phyloP scores from a whole-genome alignment of 1,284 basidiomycete genomes.

The Pascua guehoae region DNA sequence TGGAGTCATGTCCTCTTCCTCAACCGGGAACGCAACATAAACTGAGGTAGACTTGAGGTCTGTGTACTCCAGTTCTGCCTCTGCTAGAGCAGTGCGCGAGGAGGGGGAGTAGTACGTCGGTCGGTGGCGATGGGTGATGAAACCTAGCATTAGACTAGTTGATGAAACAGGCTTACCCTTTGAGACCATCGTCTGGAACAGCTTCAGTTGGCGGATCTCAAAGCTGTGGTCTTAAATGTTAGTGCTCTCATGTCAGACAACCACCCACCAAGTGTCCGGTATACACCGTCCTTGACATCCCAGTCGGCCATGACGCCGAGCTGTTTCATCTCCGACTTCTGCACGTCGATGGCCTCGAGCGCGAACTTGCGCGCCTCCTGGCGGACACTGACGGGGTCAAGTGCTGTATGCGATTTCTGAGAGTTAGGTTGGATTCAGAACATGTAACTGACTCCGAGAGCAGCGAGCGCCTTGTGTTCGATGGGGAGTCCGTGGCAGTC shows the following conservation, averaged over 20 bases:
- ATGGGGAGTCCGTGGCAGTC: constrained; percentile 98
- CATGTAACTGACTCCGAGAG: constrained; percentile 58
- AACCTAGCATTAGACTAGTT: constrained; percentile 13
- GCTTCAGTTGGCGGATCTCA: constrained; percentile 79
- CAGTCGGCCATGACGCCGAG: constrained; percentile 94
- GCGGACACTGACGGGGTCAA: constrained; percentile 66
- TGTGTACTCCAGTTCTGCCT: constrained; percentile 88
- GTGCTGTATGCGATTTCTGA: constrained; percentile 49
- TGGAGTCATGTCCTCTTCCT: constrained; percentile 32
- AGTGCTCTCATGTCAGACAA: background rate
- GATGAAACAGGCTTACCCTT: constrained; percentile 55
- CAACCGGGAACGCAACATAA: constrained; percentile 73
- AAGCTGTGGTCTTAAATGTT: constrained; percentile 67
- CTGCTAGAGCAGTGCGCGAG: constrained; percentile 87
- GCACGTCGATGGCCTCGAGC: constrained; percentile 66
- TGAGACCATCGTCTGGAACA: constrained; percentile 86
- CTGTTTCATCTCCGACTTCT: constrained; percentile 74
- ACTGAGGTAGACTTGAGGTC: constrained; percentile 86
- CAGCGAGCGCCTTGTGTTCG: constrained; percentile 82
- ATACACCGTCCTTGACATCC: constrained; percentile 66
- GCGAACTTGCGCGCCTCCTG: constrained; percentile 70
- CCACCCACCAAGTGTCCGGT: constrained; percentile 73
- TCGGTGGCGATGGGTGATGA: constrained; percentile 76
- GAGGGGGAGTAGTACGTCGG: constrained; percentile 97
- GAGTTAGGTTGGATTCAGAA: background rate